Evolutionary conservation across 768 basidiomycete species (phyloP), one percentile per base, ranked within the genome.

Genomic region (Boletus eberwhitei): DNA sequence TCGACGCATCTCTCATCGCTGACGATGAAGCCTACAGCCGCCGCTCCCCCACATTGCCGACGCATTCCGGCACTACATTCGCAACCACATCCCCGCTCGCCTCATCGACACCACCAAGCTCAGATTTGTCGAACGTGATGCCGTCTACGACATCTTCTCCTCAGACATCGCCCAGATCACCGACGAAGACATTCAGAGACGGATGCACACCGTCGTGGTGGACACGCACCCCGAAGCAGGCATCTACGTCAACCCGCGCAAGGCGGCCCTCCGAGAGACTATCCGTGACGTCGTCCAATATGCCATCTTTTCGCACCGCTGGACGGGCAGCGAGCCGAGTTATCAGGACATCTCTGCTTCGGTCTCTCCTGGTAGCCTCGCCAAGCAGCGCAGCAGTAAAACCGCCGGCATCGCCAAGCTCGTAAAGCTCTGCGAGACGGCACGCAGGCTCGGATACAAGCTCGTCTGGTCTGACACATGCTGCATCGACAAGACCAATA

Each of bases 391-490:
- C 17, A 39, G 24, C 12, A 1, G 11, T 41, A 59, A 53, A 48
- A 43, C 34, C 0, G 11, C 35, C 1, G 58, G 68, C 21, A 34
- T 55, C 22, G 19, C 22, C 21, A 65, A 70, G 44, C 63, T 66
- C 36, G 24, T 39, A 5, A 52, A 52, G 12, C 55, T 70, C 14
- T 66, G 68, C 22, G 47, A 61, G 21, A 68, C 51, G 1, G 68
- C 64, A 4, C 59, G 54, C 6, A 17, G 41, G 7, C 37, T 61
- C 4, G 63, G 62, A 12, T 64, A 64, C 36, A 59, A 44, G 16
- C 31, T 63, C 11, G 62, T 61, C 53, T 70, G 69, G 70, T 67
- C 63, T 3, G 69, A 72, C 32, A 64, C 69, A 0, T 71, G 67
- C 19, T 72, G 69, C 50, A 68, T 73, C 35, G 63, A 71, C 52